Evolutionary conservation across 2,329 filamentous ascomycete genomes (phyloP), one percentile per base, ranked within the genome.

Genomic region (Mollisia scopiformis): DNA sequence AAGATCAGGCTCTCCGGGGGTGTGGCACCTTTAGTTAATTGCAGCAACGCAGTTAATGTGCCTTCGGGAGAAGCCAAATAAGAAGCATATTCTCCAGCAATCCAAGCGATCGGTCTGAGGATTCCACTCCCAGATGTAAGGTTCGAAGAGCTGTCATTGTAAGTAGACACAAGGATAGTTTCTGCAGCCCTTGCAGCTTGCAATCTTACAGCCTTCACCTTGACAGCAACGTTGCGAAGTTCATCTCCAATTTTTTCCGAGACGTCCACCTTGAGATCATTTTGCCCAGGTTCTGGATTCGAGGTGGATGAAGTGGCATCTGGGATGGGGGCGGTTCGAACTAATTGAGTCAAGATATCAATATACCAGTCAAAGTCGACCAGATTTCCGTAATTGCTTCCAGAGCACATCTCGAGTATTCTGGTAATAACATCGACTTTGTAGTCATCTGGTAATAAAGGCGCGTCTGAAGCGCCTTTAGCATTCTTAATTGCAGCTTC

Each of bases 351-450:
- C 30, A 99, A 79, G 28, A 97, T 86, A 67, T 95, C 91, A 66
- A 98, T 90, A 74, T 98, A 98, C 95, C 95, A 99, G 68, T 97
- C 94, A 74, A 99, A 99, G 73, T 99, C 94, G 55, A 84, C 79
- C 51, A 99, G 82, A 71, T 93, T 92, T 39, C 85, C 84, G 74
- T 98, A 99, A 63, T 93, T 97, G 66, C 93, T 90, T 66, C 88
- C 87, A 8, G 92, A 91, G 74, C 94, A 98, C 87, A 99, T 96
- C 62, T 88, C 87, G 11, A 98, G 75, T 62, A 98, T 92, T 61
- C 91, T 86, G 59, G 84, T 84, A 55, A 98, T 92, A 21, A 97
- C 92, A 69, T 91, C 91, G 37, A 88, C 80, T 55, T 88, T 88
- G 75, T 98, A 99, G 66, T 96, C 92, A 62, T 93, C 89, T 0